phyloP scores from a whole-genome alignment of 768 basidiomycete species.

The Hypholoma fasciculare region DNA sequence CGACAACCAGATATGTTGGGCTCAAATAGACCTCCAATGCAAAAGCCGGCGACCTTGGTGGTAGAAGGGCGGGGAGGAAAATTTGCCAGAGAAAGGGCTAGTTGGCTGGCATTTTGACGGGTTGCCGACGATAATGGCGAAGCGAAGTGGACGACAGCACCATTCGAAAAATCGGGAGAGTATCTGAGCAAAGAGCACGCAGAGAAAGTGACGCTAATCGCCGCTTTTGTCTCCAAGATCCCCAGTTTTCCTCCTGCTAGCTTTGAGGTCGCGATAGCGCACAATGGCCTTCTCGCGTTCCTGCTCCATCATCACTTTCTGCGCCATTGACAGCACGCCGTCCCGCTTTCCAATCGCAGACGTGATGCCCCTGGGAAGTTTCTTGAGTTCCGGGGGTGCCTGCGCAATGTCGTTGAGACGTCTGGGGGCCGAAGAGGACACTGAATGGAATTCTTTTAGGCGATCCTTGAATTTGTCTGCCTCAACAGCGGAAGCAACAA shows the following conservation, averaged over 20 bases:
- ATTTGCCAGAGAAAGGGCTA: too few relatives aligned
- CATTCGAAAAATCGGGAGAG: too few relatives aligned
- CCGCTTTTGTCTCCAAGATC: slow-evolving; percentile 14
- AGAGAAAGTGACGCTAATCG: background rate
- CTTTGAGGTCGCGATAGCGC: slow-evolving; percentile 71
- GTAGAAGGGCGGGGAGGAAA: too few relatives aligned
- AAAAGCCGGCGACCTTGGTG: too few relatives aligned
- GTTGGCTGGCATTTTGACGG: too few relatives aligned
- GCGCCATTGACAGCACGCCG: slow-evolving; percentile 69
- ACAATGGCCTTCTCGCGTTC: slow-evolving; percentile 71
- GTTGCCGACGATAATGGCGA: too few relatives aligned
- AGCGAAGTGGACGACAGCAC: too few relatives aligned
- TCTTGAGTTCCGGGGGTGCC: slow-evolving; percentile 65
- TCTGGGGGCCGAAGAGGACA: slow-evolving; percentile 56
- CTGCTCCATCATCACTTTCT: slow-evolving; percentile 74
- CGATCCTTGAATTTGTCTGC: slow-evolving; percentile 25
- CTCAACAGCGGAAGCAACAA: slow-evolving; percentile 12
- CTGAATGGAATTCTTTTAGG: slow-evolving; percentile 49
- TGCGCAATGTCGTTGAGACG: slow-evolving; percentile 72
- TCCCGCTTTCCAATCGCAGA: slow-evolving; percentile 23
- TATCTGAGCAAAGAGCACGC: too few relatives aligned
- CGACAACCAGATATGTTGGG: too few relatives aligned
- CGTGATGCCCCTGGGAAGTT: slow-evolving; percentile 48
- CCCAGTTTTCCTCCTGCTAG: slow-evolving; percentile 31
- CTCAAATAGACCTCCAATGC: too few relatives aligned